These are phyloP conservation scores for Comarum palustre DNA, from an alignment of 306 rosid genomes.

Conservation along the genomic window DNA sequence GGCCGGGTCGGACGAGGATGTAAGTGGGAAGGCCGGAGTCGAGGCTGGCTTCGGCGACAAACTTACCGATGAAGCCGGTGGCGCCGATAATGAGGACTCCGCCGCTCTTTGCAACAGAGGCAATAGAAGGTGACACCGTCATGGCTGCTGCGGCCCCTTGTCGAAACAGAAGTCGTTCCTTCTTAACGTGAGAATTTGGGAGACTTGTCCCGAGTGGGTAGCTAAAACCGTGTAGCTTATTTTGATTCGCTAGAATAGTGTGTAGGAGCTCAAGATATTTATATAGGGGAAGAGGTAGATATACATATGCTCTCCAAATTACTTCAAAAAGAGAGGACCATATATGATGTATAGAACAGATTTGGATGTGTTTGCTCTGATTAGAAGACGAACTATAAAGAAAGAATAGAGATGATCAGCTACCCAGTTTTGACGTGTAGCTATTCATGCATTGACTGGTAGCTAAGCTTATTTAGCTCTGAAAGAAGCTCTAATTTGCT, in stretches of 20 bases:
- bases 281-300: not conserved
- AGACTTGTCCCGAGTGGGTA: not conserved
- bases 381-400: not conserved
- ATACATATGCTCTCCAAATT: slow-evolving; percentile 1
- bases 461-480: not conserved
- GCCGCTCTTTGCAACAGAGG: slow-evolving; percentile 19
- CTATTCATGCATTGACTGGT: slow-evolving; percentile 7
- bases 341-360: not conserved
- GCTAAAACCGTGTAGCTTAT: not conserved
- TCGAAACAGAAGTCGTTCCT: not conserved
- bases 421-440: slow-evolving; percentile 8
- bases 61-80: slow-evolving; percentile 64
- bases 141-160: slow-evolving; percentile 21
- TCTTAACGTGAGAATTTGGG: not conserved
- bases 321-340: not conserved
- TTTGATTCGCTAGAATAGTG: not conserved
- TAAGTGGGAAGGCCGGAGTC: slow-evolving; percentile 36
- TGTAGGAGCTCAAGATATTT: not conserved
- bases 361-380: not conserved
- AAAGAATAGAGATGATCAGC: not conserved
- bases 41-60: slow-evolving; percentile 56
- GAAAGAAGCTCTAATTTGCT: not conserved
- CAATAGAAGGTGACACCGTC: slow-evolving; percentile 36
- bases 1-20: slow-evolving; percentile 40
- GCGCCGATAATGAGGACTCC: slow-evolving; percentile 52